Base-by-base conservation (phyloP, 2,329 filamentous ascomycete genomes). In the Hansfordia pulvinata region DNA sequence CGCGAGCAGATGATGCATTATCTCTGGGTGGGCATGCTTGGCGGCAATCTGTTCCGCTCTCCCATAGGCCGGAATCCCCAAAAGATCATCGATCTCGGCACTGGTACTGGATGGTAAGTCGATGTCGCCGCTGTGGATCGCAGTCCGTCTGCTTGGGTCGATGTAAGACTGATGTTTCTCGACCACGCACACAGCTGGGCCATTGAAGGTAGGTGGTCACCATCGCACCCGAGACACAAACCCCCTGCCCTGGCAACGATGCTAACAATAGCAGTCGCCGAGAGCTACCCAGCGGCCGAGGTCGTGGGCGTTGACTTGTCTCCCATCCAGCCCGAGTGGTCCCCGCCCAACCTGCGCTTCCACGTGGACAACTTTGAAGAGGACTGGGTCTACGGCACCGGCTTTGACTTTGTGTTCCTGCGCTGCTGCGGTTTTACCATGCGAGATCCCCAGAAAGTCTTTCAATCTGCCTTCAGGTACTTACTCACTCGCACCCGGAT, bases 311-410 rank as follows among this genome's bases (percentile, higher is more conserved):
- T 52, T 17, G 56, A 61, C 35, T 43, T 61, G 9, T 56, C 55
- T 8, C 53, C 54, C 6, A 57, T 59, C n/a, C 55, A 61, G 23
- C 54, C 53, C 3, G 40, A 44, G 15, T 58, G 49, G 42, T 59
- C 69, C 6, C 69, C 69, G 3, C 63, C 65, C 9, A 76, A 76
- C 35, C 53, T 71, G 18, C 56, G 59, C 23, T 75, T 70, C 36
- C 54, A 60, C 37, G 57, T 65, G n/a, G 61, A 66, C 35, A 62
- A 69, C 35, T 50, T 61, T 12, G 57, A 66, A 36, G 49, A 58
- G 26, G 45, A 54, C 4, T 68, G 63, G 64, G 29, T 23, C 9
- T 26, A 25, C 3, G 59, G 56, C 34, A 41, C 50, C 2, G 45
- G 58, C 30, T 64, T 69, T 35, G 67, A 73, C 38, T 59, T 64